Percentiles rank a stretch among this genome's conserved stretches.
Evolutionary conservation across 345 rosid genomes (phyloP).

Genomic region (Microcos paniculata): DNA sequence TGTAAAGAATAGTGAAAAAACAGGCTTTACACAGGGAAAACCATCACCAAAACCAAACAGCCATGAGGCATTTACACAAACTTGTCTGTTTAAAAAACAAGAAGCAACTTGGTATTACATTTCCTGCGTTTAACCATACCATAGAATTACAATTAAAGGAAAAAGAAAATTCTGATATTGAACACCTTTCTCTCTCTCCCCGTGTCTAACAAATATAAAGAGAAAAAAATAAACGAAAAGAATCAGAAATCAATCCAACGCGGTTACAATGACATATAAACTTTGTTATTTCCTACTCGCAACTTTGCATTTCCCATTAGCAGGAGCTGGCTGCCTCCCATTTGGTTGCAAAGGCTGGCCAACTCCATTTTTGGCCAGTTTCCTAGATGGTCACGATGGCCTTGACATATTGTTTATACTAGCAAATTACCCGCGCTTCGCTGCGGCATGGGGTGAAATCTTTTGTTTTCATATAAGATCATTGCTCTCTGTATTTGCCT

Average conservation of each 20-base stretch:
- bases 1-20: conserved; percentile 9
- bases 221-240: conserved; percentile 23
- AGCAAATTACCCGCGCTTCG: too few relatives aligned
- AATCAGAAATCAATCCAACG: conserved; percentile 34
- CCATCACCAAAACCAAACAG: conserved; percentile 26
- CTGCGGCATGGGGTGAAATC: too few relatives aligned
- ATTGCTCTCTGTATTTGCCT: too few relatives aligned
- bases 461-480: too few relatives aligned
- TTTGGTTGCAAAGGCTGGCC: conserved; percentile 39
- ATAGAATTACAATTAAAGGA: conserved; percentile 28
- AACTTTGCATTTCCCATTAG: conserved; percentile 64
- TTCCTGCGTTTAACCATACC: conserved; percentile 41
- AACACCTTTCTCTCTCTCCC: conserved; percentile 23
- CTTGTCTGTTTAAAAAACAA: conserved; percentile 16
- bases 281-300: conserved; percentile 52
- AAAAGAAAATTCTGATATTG: conserved; percentile 9
- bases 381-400: conserved; percentile 73
- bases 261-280: conserved; percentile 18
- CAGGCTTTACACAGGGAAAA: conserved; percentile 11
- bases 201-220: conserved; percentile 17
- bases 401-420: conserved; percentile 40
- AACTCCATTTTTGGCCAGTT: conserved; percentile 47
- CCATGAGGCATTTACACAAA: conserved; percentile 18
- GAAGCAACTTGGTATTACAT: conserved; percentile 53
- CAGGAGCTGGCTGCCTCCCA: conserved; percentile 52